Evolutionary conservation across 306 rosid species (phyloP).

Genomic region (Urtica urens): DNA sequence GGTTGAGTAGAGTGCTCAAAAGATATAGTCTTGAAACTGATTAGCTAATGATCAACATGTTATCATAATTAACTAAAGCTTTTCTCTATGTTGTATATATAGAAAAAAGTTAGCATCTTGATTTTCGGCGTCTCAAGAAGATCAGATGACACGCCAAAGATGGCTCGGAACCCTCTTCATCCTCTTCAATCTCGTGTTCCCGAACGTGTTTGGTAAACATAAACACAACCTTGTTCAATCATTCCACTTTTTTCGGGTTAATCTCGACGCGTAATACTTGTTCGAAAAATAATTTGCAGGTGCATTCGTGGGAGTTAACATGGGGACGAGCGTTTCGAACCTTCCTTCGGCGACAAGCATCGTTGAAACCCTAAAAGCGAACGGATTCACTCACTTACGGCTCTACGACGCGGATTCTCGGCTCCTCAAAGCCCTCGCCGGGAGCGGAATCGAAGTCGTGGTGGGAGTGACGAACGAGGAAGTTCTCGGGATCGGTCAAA

Average conservation of each 20-base stretch:
- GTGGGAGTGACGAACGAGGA: conserved; percentile 72
- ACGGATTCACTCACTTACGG: conserved; percentile 65
- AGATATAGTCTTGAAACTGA: too few species aligned
- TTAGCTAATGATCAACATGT: too few species aligned
- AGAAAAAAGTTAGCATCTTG: conserved; percentile 16
- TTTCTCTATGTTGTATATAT: too few species aligned
- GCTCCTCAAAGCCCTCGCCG: conserved; percentile 63
- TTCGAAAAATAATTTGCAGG: conserved; percentile 42
- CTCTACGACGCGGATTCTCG: conserved; percentile 64
- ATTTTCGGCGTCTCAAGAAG: conserved; percentile 20
- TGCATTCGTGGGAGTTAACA: conserved; percentile 78
- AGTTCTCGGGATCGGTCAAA: conserved; percentile 59
- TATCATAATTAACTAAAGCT: too few species aligned
- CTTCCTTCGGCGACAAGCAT: conserved; percentile 57
- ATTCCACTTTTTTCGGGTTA: too few species aligned
- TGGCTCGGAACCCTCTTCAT: conserved; percentile 38
- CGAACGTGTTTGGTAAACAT: conserved; percentile 43
- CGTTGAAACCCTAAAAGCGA: conserved; percentile 57
- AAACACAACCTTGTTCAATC: too few species aligned
- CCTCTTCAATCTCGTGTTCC: conserved; percentile 36
- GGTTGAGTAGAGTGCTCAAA: too few species aligned
- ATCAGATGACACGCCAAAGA: conserved; percentile 37
- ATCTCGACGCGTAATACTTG: too few species aligned
- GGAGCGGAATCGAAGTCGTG: conserved; percentile 58
- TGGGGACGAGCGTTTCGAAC: conserved; percentile 62